Evolutionary conservation across 1,284 basidiomycete species (phyloP).

Genomic region (Marasmius sp.): DNA sequence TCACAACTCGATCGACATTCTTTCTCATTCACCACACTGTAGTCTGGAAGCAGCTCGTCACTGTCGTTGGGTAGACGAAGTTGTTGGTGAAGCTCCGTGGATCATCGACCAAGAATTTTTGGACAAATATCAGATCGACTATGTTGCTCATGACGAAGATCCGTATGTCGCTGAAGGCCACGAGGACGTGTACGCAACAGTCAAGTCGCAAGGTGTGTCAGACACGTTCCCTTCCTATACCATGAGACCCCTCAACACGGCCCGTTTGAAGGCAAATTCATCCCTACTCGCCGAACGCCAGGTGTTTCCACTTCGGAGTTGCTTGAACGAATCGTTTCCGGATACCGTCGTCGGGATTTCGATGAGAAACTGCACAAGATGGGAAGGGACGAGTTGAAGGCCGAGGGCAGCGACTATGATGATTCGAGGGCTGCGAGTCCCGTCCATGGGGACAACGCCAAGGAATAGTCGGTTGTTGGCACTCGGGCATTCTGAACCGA

Average conservation of each 20-base stretch:
- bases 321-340: constrained; percentile 84
- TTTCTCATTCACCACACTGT: constrained; percentile 3
- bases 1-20: constrained; percentile 2
- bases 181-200: constrained; percentile 86
- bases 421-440: constrained; percentile 14
- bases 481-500: not conserved
- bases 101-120: constrained; percentile 82
- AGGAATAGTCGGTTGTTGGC: not conserved
- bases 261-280: constrained; percentile 74
- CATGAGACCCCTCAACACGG: constrained; percentile 5
- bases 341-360: constrained; percentile 81
- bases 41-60: constrained; percentile 87
- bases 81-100: constrained; percentile 95
- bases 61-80: constrained; percentile 97
- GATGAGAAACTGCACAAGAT: constrained; percentile 90
- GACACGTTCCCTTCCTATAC: constrained; percentile 11
- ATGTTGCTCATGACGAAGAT: constrained; percentile 93
- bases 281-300: constrained; percentile 93
- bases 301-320: constrained; percentile 94
- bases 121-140: constrained; percentile 87
- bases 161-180: constrained; percentile 76
- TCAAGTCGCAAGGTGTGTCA: constrained; percentile 71
- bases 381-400: constrained; percentile 71
- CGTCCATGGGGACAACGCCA: not conserved
- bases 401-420: constrained; percentile 53